Evolutionary conservation across 1,284 basidiomycete species (phyloP).

Genomic region (Malassezia obtusa): DNA sequence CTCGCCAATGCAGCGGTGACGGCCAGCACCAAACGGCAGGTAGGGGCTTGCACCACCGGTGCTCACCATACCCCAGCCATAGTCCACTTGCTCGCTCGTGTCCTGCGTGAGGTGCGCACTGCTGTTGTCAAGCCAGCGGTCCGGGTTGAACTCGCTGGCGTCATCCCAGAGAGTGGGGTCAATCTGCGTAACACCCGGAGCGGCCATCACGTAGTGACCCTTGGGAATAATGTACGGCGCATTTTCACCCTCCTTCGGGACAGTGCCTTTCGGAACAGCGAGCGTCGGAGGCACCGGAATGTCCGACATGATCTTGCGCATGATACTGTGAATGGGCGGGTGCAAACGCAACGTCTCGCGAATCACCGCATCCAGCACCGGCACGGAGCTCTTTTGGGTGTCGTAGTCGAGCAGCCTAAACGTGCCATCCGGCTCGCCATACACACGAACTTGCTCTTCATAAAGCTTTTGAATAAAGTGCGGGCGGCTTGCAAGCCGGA

Average conservation of each 20-base stretch:
- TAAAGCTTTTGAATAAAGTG: slow-evolving; percentile 60
- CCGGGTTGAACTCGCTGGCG: slow-evolving; percentile 60
- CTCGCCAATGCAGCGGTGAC: slow-evolving; percentile 89
- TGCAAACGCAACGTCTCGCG: slow-evolving; percentile 71
- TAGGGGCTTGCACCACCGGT: slow-evolving; percentile 57
- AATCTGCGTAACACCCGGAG: slow-evolving; percentile 75
- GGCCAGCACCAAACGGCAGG: slow-evolving; percentile 84
- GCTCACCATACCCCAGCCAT: slow-evolving; percentile 67
- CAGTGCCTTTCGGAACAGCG: slow-evolving; percentile 26
- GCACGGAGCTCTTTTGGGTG: slow-evolving; percentile 64
- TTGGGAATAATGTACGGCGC: slow-evolving; percentile 72
- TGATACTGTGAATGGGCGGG: slow-evolving; percentile 50
- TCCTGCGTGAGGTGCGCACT: slow-evolving; percentile 56
- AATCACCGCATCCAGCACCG: slow-evolving; percentile 77
- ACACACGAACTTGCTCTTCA: slow-evolving; percentile 76
- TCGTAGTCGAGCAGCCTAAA: slow-evolving; percentile 77
- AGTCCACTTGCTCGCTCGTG: slow-evolving; percentile 83
- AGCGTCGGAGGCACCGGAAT: slow-evolving; percentile 73
- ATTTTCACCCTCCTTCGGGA: slow-evolving; percentile 51
- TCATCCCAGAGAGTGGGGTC: slow-evolving; percentile 72
- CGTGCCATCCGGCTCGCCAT: slow-evolving; percentile 55
- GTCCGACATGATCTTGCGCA: slow-evolving; percentile 76
- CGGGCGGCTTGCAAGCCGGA: slow-evolving; percentile 72
- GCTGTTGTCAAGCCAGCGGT: slow-evolving; percentile 59
- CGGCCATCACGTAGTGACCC: slow-evolving; percentile 82